phyloP scores from a whole-genome alignment of 768 basidiomycete species.

The Amanita muscaria region DNA sequence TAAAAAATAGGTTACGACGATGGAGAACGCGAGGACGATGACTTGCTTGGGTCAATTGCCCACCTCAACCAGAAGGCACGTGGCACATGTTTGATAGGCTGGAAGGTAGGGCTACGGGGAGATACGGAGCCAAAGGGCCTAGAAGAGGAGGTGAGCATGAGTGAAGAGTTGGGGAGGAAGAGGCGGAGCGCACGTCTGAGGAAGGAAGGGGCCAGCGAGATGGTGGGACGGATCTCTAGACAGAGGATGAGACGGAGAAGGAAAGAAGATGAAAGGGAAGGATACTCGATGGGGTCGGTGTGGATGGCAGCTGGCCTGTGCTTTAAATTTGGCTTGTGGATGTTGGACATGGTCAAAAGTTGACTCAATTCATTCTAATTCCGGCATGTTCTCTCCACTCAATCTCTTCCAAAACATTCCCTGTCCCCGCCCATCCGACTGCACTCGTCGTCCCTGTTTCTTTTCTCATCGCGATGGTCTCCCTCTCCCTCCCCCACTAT shows the following conservation, averaged over 20 bases:
- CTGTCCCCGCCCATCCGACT: slow-evolving; percentile 48
- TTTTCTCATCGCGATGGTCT: slow-evolving; percentile 52
- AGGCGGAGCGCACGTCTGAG: slow-evolving; percentile 44
- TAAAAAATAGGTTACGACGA: neutral
- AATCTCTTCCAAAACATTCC: slow-evolving; percentile 47
- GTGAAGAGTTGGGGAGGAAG: slow-evolving; percentile 7
- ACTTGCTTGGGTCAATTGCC: slow-evolving; percentile 66
- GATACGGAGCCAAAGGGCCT: slow-evolving; percentile 34
- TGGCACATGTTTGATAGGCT: slow-evolving; percentile 9
- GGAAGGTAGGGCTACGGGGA: slow-evolving; percentile 30
- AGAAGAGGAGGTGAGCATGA: slow-evolving; percentile 25
- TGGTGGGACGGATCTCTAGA: slow-evolving; percentile 49
- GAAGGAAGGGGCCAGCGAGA: slow-evolving; percentile 51
- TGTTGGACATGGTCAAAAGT: neutral
- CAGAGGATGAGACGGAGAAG: neutral
- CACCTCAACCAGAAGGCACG: slow-evolving; percentile 48
- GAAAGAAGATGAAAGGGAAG: slow-evolving; percentile 9
- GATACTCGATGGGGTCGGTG: slow-evolving; percentile 21
- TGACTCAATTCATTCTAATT: too few relatives aligned
- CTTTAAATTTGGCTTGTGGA: neutral
- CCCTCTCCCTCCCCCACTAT: slow-evolving; percentile 26
- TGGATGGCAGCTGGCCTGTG: slow-evolving; percentile 10
- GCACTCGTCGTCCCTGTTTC: slow-evolving; percentile 46
- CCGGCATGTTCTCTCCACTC: slow-evolving; percentile 66
- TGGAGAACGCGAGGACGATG: neutral